Base-by-base conservation (phyloP, 2,329 filamentous ascomycete species). In the Monosporascus cannonballus region DNA sequence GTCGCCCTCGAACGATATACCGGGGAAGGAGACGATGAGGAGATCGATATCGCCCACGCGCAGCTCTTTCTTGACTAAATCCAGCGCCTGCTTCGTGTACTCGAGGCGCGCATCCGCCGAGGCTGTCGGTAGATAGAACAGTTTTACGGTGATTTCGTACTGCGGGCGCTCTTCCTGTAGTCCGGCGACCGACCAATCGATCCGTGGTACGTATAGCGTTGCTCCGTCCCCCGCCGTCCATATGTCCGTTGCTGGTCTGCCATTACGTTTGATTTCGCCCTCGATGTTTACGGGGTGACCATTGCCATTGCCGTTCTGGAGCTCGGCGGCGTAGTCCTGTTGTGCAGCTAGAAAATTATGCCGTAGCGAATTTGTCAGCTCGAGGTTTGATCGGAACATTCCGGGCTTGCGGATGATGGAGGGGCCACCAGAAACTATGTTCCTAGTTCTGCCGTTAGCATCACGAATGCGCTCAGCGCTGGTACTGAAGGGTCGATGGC, bases 81-180 rank as follows among this genome's bases (percentile, higher is more conserved):
- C 76, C 59, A 99, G 77, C 1, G 94, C 93, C 65, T 95, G 88
- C 51, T 80, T 73, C 8, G 89, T 87, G 66, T 96, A 86, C 51
- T 77, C 75, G 59, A 81, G 81, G 54, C 93, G 83, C 58, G 84
- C 73, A 18, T 78, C 77, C 2, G 82, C 73, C 9, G 85, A 78
- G 50, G 89, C 81, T 18, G 81, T 82, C 1, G 90, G 87, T 27
- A 97, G 79, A 71, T 94, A 95, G 76, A 99, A 99, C 22, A 99
- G 74, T 73, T 99, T 99, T 56, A 94, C 86, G 1, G 93, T 96
- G 64, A 96, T 91, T 67, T 96, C 91, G 74, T 99, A 99, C 61
- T 91, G 85, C 54, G 81, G 77, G 25, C 87, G 78, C 61, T 96
- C 91, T 67, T 99, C 94, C 34, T 83, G 78, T 46, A 99, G 76